Evolutionary conservation across 306 rosid genomes (phyloP).

Genomic region (cucumber (Cucumis sativus)): Cucumber_9930_V3 NC_026658.2:16131501-16132000

Average conservation of each 20-base stretch:
- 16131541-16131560: conserved; percentile 50
- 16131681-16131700: conserved; percentile 52
- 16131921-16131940: not conserved
- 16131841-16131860: not conserved
- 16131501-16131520: conserved; percentile 43
- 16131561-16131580: conserved; percentile 20
- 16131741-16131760: not conserved
- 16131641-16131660: conserved; percentile 59
- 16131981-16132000: too few species aligned
- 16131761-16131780: not conserved
- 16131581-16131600: conserved; percentile 44
- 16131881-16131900: not conserved
- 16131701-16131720: conserved; percentile 17
- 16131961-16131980: not conserved
- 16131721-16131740: not conserved
- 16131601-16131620: conserved; percentile 51
- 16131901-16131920: not conserved
- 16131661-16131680: conserved; percentile 69
- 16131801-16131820: not conserved
- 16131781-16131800: not conserved
- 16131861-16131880: not conserved
- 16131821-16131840: not conserved
- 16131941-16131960: not conserved
- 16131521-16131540: conserved; percentile 87
- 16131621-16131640: conserved; percentile 77